Conservation (phyloP, 1,139 yeast species). For the Scheffersomyces titani region DNA sequence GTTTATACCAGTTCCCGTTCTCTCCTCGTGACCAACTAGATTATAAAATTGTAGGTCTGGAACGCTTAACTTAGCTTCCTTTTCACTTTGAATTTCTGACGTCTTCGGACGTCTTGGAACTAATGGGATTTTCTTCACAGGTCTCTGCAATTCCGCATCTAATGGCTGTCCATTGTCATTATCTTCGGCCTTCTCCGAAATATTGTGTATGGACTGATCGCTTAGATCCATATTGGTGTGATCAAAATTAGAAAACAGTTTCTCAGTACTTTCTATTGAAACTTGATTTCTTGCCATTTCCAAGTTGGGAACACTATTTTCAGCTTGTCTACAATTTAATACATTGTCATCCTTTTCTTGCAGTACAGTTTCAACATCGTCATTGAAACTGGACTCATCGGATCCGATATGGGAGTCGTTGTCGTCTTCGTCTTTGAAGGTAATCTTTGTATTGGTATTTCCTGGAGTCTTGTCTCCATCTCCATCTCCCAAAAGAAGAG, state of each 20-base stretch:
- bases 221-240: too few species aligned
- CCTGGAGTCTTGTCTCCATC: conserved; percentile 44
- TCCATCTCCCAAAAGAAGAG: conserved; percentile 5
- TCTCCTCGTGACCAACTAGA: not conserved
- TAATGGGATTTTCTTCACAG: conserved; percentile 8
- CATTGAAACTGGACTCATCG: conserved; percentile 29
- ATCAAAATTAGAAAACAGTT: too few species aligned
- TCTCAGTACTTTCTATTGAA: not conserved
- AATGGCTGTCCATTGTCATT: not conserved
- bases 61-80: too few species aligned
- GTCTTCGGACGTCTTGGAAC: conserved; percentile 16
- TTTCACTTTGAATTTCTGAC: too few species aligned
- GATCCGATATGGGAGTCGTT: conserved; percentile 16
- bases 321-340: conserved; percentile 3
- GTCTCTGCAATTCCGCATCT: not conserved
- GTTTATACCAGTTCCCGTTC: not conserved
- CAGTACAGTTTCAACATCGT: conserved; percentile 36
- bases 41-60: not conserved
- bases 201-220: not conserved
- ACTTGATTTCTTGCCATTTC: not conserved
- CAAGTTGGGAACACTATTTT: not conserved
- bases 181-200: not conserved
- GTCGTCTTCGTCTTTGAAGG: conserved; percentile 32
- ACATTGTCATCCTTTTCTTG: conserved; percentile 26
- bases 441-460: conserved; percentile 29